Evolutionary conservation across 2,329 filamentous ascomycete genomes (phyloP), one percentile per base, ranked within the genome.

Genomic region (Eutypella sp.): DNA sequence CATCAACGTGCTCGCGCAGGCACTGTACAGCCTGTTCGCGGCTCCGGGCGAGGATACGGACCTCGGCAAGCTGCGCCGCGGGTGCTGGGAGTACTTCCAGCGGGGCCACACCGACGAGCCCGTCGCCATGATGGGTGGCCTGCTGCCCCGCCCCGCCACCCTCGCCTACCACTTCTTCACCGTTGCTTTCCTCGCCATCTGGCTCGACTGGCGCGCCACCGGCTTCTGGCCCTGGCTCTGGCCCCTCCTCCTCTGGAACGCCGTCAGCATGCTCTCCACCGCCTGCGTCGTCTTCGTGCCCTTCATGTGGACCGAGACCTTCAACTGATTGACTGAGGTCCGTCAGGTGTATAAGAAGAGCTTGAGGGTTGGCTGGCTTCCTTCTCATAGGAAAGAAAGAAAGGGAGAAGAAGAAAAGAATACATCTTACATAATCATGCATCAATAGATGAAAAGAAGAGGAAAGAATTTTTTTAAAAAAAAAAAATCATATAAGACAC

Each of bases 1-100:
- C 56, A 93, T 99, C 75, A 99, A 99, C 68, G 95, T 97, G 57
- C 82, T 99, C n/a, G 92, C 93, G 1, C 88, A 93, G 73, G 91
- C 93, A 0, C 78, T 99, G 2, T 99, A 99, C 71, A 75, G 79
- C 25, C 80, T 99, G 11, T 99, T 97, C 64, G 89, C 92, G 15
- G 93, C 92, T 42, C 36, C 19, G 19, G 36, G 36, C 36, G 76
- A 95, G 63, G 85, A 88, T 66, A 68, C 75, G 38, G 80, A 91
- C 61, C 81, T 97, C 43, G 81, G 80, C 53, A 83, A 87, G 45
- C 81, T 99, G 39, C 90, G 95, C 70, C 78, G 78, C 54, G 93
- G 93, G 40, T 99, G 93, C 72, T 97, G 97, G 72, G 74, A 78
- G 24, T 99, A 99, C 69, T 99, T 99, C 72, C 76, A 89, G 63